phyloP scores from a whole-genome alignment of 2,329 filamentous ascomycete genomes.

The Fusarium tjaetaba region DNA sequence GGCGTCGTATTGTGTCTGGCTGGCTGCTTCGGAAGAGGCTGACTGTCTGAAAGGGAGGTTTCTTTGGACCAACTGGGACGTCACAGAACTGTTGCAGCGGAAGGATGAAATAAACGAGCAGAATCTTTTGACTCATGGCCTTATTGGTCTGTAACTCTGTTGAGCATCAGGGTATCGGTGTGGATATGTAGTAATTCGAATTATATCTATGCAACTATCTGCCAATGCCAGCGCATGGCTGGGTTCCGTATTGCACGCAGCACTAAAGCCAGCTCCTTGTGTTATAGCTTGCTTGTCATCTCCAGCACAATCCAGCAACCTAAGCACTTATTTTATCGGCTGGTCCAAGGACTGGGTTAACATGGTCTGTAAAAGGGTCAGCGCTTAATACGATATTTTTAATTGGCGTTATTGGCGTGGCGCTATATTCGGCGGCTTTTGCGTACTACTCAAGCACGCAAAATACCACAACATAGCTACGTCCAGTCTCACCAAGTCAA shows the following conservation, averaged over 20 bases:
- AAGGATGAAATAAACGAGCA: background rate
- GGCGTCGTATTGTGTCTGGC: slow-evolving; percentile 4
- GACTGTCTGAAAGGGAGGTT: background rate
- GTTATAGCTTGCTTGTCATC: background rate
- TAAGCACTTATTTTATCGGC: fast-evolving
- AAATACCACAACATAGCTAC: too few species aligned
- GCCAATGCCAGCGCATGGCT: too few species aligned
- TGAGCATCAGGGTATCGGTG: background rate
- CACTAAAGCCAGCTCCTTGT: background rate
- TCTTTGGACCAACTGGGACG: slow-evolving; percentile 8
- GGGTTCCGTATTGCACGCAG: too few species aligned
- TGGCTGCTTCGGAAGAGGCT: background rate
- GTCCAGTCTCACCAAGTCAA: too few species aligned
- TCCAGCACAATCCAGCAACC: background rate
- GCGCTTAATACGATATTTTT: background rate
- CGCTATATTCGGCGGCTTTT: background rate
- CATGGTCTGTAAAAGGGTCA: background rate
- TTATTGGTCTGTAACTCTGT: background rate
- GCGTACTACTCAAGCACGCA: too few species aligned
- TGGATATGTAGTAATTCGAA: background rate
- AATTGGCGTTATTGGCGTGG: background rate
- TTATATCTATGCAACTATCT: background rate
- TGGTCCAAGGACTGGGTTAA: background rate
- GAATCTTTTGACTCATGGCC: background rate
- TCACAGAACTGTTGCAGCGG: background rate